Evolutionary conservation across 164 flowering plant genomes (phyloP).

Genomic region (Magnolia sinica): DNA sequence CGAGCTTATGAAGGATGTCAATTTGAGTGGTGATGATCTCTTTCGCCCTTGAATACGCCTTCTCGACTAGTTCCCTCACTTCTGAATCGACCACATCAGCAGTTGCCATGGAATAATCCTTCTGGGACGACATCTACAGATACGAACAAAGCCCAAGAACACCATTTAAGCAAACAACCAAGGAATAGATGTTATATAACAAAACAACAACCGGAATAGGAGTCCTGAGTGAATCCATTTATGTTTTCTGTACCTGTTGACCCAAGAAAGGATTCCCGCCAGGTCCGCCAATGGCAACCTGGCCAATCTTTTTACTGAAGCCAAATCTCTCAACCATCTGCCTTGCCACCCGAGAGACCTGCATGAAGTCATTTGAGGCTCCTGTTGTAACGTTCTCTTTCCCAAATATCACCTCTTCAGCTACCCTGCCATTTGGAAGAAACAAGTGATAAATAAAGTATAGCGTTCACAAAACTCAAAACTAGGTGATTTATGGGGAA

Average conservation of each 20-base stretch:
- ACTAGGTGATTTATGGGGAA: too few relatives aligned
- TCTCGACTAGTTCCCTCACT: conserved; percentile 84
- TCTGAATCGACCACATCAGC: conserved; percentile 97
- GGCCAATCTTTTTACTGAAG: conserved; percentile 98
- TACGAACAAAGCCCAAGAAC: background rate
- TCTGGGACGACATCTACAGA: conserved; percentile 87
- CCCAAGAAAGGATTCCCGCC: conserved; percentile 98
- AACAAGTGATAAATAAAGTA: too few relatives aligned
- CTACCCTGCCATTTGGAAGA: conserved; percentile 52
- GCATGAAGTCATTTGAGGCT: conserved; percentile 97
- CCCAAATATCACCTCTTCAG: conserved; percentile 94
- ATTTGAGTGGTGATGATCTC: conserved; percentile 74
- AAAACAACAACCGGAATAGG: background rate
- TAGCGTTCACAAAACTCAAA: too few relatives aligned
- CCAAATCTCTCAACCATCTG: conserved; percentile 99
- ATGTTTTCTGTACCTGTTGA: conserved; percentile 53
- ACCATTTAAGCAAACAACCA: background rate
- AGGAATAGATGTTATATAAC: background rate
- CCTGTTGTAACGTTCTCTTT: conserved; percentile 89
- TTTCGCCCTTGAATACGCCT: conserved; percentile 71
- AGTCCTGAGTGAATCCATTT: background rate
- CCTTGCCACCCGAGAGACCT: conserved; percentile 90
- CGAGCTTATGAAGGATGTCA: conserved; percentile 93
- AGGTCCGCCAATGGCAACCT: conserved; percentile 87
- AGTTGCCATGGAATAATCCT: conserved; percentile 98